These are phyloP conservation scores for Colletotrichum musae DNA, from an alignment of 2,329 filamentous ascomycete species.

Conservation along the genomic window DNA sequence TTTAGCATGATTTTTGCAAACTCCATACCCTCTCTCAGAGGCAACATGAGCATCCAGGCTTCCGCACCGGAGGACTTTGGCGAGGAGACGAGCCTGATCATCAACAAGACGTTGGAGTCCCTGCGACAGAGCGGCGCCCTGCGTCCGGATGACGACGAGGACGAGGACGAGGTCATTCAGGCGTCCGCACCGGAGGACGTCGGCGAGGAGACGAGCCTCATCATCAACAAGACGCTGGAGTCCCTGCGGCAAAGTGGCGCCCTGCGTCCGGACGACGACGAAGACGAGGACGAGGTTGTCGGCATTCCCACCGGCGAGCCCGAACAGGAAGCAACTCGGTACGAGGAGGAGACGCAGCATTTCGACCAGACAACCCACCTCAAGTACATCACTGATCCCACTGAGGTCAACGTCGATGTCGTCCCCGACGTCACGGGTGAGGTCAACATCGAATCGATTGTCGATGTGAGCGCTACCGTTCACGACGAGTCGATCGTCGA, in stretches of 20 bases:
- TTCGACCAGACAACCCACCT: background rate
- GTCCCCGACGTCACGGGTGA: slow-evolving; percentile 1
- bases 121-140: slow-evolving; percentile 55
- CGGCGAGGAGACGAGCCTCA: slow-evolving; percentile 69
- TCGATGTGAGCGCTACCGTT: slow-evolving; percentile 5
- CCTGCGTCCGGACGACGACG: slow-evolving; percentile 36
- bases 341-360: background rate
- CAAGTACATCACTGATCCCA: background rate
- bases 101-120: slow-evolving; percentile 68
- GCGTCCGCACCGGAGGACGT: slow-evolving; percentile 59
- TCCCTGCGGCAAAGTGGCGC: slow-evolving; percentile 58
- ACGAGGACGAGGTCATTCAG: slow-evolving; percentile 40
- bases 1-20: slow-evolving; percentile 74
- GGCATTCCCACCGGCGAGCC: slow-evolving; percentile 6
- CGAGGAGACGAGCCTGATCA: slow-evolving; percentile 70
- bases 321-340: background rate
- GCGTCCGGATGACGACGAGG: slow-evolving; percentile 33
- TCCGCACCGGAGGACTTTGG: slow-evolving; percentile 62
- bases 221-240: slow-evolving; percentile 70
- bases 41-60: slow-evolving; percentile 54
- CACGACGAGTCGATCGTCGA: slow-evolving; percentile 25
- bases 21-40: slow-evolving; percentile 66
- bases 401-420: background rate
- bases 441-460: background rate
- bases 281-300: slow-evolving; percentile 31